A percentile compares a stretch with the other conserved stretches of the same genome.
phyloP scores from a whole-genome alignment of 2,329 filamentous ascomycete species.

The Sclerotinia glacialis region DNA sequence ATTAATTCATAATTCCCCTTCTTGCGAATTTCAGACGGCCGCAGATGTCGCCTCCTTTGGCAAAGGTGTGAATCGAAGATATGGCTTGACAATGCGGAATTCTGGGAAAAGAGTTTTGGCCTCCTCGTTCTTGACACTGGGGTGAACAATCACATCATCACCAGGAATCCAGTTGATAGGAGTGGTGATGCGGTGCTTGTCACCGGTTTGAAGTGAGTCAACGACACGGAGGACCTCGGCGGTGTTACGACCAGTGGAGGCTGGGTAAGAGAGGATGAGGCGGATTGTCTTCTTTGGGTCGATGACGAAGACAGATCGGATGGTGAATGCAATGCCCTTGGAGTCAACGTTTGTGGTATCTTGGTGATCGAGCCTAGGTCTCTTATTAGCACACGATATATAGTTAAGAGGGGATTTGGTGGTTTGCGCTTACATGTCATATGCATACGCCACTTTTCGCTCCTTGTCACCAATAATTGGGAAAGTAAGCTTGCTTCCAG shows the following conservation, averaged over 20 bases:
- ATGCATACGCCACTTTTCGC: conserved; percentile 70
- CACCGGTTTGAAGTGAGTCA: conserved; percentile 77
- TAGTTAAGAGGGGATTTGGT: not conserved
- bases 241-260: conserved; percentile 82
- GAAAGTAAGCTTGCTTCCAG: conserved; percentile 66
- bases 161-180: conserved; percentile 89
- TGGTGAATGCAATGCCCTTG: conserved; percentile 87
- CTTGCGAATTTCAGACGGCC: conserved; percentile 25
- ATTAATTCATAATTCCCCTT: conserved; percentile 8
- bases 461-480: conserved; percentile 81
- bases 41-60: conserved; percentile 50
- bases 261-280: conserved; percentile 88
- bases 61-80: conserved; percentile 70
- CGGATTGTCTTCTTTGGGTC: conserved; percentile 93
- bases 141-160: conserved; percentile 90
- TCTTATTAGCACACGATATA: not conserved
- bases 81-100: conserved; percentile 65
- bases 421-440: conserved; percentile 64
- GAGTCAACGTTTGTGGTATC: conserved; percentile 77
- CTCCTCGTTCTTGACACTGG: conserved; percentile 76
- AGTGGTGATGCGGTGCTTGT: conserved; percentile 84
- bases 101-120: conserved; percentile 86
- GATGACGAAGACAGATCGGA: conserved; percentile 92
- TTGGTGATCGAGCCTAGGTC: conserved; percentile 67
- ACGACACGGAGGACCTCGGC: conserved; percentile 75